Conservation (phyloP, 768 basidiomycete species). For the Leccinum arenicola region DNA sequence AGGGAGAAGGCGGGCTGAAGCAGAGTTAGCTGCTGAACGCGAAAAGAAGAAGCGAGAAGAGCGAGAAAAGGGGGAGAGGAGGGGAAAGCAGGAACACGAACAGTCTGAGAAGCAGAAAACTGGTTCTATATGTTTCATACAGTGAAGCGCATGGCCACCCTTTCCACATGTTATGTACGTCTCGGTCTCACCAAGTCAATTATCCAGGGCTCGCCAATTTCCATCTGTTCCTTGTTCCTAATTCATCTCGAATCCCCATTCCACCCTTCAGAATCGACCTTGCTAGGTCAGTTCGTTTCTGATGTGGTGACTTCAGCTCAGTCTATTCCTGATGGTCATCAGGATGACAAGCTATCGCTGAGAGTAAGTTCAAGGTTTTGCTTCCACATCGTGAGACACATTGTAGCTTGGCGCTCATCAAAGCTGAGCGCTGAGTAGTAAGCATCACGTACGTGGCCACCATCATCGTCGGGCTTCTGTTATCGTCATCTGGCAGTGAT, state of each 20-base stretch:
- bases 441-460: not conserved
- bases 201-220: not conserved
- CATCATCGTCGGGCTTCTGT: not conserved
- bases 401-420: too few species aligned
- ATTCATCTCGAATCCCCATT: not conserved
- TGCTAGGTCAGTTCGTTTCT: too few species aligned
- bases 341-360: too few species aligned
- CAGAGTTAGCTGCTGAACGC: constrained; percentile 17
- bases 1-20: constrained; percentile 15
- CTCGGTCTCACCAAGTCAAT: too few species aligned
- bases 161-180: too few species aligned
- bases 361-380: not conserved
- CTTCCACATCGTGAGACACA: not conserved
- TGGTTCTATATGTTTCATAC: constrained; percentile 3
- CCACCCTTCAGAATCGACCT: not conserved
- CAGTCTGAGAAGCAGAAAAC: constrained; percentile 6
- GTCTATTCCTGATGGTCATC: not conserved
- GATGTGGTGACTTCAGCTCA: not conserved
- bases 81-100: not conserved
- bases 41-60: constrained; percentile 3
- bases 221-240: not conserved
- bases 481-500: not conserved
- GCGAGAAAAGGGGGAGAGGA: not conserved
- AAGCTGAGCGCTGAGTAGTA: not conserved
- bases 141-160: too few species aligned